Evolutionary conservation across 441 rosid genomes (phyloP).

Genomic region (Populus hybrid): DNA sequence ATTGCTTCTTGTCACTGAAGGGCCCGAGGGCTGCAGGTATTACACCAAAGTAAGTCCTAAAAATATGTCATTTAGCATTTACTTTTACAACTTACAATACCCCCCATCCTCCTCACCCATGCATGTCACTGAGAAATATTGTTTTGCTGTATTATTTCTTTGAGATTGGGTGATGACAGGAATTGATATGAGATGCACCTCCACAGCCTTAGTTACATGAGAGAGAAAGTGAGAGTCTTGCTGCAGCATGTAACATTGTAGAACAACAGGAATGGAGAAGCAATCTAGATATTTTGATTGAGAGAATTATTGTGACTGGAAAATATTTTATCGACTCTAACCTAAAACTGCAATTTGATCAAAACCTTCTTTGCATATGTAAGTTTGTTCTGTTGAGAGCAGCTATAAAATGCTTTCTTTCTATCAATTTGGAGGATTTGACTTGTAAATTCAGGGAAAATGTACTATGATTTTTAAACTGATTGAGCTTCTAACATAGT

Average conservation of each 20-base stretch:
- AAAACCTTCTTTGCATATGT: neutral
- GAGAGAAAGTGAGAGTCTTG: neutral
- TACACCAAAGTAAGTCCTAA: conserved; percentile 68
- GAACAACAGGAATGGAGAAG: neutral
- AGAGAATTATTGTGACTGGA: neutral
- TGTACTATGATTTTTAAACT: neutral
- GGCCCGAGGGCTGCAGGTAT: conserved; percentile 83
- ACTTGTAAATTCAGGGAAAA: neutral
- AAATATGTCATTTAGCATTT: neutral
- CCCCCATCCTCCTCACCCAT: neutral
- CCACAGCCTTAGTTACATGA: neutral
- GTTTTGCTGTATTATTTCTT: neutral
- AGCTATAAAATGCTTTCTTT: neutral
- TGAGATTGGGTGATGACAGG: neutral
- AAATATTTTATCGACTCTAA: neutral
- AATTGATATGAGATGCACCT: neutral
- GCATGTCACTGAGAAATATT: neutral
- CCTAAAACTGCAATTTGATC: neutral
- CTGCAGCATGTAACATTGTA: neutral
- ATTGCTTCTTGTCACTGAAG: conserved; percentile 87
- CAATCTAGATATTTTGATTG: neutral
- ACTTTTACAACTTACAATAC: neutral
- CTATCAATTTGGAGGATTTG: neutral
- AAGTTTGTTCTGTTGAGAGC: neutral
- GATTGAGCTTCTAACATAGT: neutral